Conservation (phyloP, 768 basidiomycete species). For the Hydnomerulius pinastri region DNA sequence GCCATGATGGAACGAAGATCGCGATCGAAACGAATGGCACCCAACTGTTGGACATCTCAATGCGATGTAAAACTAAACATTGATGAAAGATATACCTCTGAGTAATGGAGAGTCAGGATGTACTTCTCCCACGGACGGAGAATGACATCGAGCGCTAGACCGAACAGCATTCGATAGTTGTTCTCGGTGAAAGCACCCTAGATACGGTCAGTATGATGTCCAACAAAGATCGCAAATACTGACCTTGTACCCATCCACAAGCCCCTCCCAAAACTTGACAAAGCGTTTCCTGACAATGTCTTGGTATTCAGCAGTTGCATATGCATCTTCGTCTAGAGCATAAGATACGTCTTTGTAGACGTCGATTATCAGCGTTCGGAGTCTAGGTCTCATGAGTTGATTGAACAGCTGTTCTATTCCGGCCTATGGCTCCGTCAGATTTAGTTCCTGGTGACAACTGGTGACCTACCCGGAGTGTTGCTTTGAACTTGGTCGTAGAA, state of each 20-base stretch:
- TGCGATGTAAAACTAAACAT: background rate
- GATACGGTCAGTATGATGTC: constrained; percentile 1
- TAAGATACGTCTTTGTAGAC: constrained; percentile 91
- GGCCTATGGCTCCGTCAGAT: constrained; percentile 43
- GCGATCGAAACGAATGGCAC: constrained; percentile 92
- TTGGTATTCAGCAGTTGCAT: constrained; percentile 79
- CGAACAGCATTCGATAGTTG: constrained; percentile 87
- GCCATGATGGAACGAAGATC: constrained; percentile 84
- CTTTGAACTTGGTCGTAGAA: constrained; percentile 66
- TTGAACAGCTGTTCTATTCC: constrained; percentile 96
- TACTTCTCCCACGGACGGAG: constrained; percentile 97
- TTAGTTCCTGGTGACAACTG: background rate
- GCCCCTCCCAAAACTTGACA: constrained; percentile 80
- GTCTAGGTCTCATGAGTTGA: constrained; percentile 84
- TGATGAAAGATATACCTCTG: constrained; percentile 61
- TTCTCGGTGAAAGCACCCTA: constrained; percentile 86
- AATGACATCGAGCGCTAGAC: constrained; percentile 80
- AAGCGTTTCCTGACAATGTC: constrained; percentile 91
- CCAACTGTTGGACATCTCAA: constrained; percentile 57
- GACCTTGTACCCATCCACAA: constrained; percentile 89
- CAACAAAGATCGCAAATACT: background rate
- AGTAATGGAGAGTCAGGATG: constrained; percentile 76
- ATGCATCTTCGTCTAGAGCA: constrained; percentile 85
- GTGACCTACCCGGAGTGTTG: constrained; percentile 65
- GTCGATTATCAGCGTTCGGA: constrained; percentile 83